These are phyloP conservation scores for Cryptomeria japonica DNA, from an alignment of 75 land plant genomes.

Conservation along the genomic window DNA sequence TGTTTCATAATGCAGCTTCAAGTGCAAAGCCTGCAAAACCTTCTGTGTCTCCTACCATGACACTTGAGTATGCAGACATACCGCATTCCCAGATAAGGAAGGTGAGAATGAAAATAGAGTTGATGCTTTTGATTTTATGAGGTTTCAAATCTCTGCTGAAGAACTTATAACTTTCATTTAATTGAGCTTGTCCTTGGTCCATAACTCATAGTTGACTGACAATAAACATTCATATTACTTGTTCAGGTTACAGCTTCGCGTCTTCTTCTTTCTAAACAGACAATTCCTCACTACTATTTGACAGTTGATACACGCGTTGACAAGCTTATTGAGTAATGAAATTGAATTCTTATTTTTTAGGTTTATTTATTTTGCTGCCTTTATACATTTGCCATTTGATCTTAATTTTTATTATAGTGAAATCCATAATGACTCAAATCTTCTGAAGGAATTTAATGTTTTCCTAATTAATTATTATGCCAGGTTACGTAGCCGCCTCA, in stretches of 20 bases:
- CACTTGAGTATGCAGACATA: constrained; percentile 71
- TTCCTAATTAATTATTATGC: neutral
- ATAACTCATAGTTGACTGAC: neutral
- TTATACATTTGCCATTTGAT: neutral
- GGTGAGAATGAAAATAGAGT: constrained; percentile 35
- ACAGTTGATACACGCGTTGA: constrained; percentile 98
- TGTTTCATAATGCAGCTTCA: constrained; percentile 26
- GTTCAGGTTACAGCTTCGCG: constrained; percentile 90
- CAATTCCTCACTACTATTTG: constrained; percentile 97
- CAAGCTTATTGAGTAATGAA: constrained; percentile 81
- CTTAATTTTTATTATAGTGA: no score
- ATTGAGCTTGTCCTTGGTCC: neutral
- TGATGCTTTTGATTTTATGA: neutral
- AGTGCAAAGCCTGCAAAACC: constrained; percentile 28
- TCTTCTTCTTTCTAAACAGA: constrained; percentile 90
- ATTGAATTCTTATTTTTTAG: neutral
- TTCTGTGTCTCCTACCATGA: constrained; percentile 20
- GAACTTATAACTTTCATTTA: neutral
- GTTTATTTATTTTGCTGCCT: neutral
- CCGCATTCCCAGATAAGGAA: constrained; percentile 90
- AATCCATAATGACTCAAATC: neutral
- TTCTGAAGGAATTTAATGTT: constrained; percentile 10
- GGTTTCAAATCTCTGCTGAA: neutral
- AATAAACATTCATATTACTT: constrained; percentile 2
- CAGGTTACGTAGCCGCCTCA: constrained; percentile 75